Conservation (phyloP, 306 rosid genomes). For the Potentilla sterilis region DNA sequence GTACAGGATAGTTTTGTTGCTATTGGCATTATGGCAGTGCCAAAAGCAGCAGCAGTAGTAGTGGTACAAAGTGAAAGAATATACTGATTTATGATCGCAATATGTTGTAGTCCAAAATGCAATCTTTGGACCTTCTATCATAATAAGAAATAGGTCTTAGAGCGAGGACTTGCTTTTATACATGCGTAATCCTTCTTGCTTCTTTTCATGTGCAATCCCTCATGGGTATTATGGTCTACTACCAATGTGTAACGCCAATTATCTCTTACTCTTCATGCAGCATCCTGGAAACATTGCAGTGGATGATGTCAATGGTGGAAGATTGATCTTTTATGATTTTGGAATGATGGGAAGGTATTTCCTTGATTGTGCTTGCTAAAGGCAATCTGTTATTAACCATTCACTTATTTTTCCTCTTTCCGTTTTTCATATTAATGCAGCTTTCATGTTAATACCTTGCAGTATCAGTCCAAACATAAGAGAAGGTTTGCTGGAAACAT, state of each 20-base stretch:
- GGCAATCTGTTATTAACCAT: constrained; percentile 14
- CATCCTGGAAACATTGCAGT: constrained; percentile 99
- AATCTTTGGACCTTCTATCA: neutral
- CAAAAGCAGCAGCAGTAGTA: neutral
- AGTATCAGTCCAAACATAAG: constrained; percentile 93
- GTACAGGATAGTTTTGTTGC: neutral
- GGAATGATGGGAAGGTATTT: constrained; percentile 99
- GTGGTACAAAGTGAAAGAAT: neutral
- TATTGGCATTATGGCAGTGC: neutral
- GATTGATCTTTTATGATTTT: constrained; percentile 98
- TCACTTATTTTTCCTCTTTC: constrained; percentile 19
- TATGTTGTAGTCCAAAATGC: neutral
- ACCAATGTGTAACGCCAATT: neutral
- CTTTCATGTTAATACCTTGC: constrained; percentile 36
- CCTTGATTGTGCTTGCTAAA: constrained; percentile 23
- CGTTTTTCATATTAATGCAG: constrained; percentile 2
- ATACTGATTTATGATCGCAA: neutral
- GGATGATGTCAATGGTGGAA: constrained; percentile 98
- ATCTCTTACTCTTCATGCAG: constrained; percentile 43
- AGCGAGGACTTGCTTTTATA: neutral
- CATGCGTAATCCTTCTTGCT: neutral
- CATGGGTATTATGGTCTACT: neutral
- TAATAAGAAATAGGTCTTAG: neutral
- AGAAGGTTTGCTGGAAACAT: constrained; percentile 89
- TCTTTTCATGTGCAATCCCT: neutral